A percentile compares a stretch with the other conserved stretches of the same genome.
These are phyloP conservation scores for Lipomyces chichibuensis DNA, from an alignment of 805 yeast genomes.

Conservation along the genomic window DNA sequence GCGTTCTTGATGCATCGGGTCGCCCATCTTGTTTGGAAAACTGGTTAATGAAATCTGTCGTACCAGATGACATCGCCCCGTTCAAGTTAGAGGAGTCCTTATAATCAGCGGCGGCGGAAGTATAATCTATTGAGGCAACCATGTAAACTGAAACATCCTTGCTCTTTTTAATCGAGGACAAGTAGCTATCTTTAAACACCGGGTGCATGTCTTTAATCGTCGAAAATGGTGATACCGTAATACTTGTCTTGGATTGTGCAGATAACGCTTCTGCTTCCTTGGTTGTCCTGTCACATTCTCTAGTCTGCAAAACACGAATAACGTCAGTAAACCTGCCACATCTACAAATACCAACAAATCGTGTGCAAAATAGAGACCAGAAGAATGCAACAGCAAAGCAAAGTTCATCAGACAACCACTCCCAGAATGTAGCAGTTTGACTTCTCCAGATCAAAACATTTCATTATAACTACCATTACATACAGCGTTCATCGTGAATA, in stretches of 20 bases:
- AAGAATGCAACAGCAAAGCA: background rate
- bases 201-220: background rate
- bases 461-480: background rate
- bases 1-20: background rate
- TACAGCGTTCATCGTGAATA: background rate
- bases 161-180: background rate
- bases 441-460: background rate
- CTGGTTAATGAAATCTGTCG: background rate
- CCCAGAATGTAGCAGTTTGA: background rate
- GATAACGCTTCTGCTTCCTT: background rate
- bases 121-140: background rate
- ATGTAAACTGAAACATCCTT: background rate
- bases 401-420: background rate
- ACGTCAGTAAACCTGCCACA: background rate
- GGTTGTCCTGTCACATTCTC: background rate
- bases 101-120: background rate
- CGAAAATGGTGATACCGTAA: background rate
- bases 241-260: background rate
- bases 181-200: background rate
- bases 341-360: background rate
- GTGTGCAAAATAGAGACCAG: background rate
- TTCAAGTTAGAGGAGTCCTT: background rate
- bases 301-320: background rate
- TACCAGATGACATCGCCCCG: background rate
- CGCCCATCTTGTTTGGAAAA: background rate